Base-by-base conservation (phyloP, 2,329 filamentous ascomycete genomes). In the Zymoseptoria passerinii region DNA sequence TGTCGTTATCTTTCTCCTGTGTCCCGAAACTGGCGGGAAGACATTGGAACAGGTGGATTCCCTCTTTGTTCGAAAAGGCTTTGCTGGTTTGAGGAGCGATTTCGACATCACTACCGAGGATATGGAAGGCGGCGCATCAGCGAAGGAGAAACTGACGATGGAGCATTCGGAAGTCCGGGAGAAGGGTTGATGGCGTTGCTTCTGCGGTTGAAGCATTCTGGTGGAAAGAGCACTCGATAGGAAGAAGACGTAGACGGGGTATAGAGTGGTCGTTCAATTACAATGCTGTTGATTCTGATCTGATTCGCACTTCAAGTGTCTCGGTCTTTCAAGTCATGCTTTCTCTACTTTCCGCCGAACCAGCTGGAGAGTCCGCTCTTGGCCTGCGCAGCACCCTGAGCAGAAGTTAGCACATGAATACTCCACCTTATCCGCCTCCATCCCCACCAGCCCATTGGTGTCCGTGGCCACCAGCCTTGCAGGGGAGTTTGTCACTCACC, bases 321-420 rank as follows among this genome's bases (percentile, higher is more conserved):
- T 28, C 19, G 19, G 23, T 27, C 19, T 50, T 53, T 23, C 23
- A 23, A 23, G 27, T 48, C 4, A 29, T 54, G 28, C 9, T 35
- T 44, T 49, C 10, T 58, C 56, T 69, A 69, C 62, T 70, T 70
- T 49, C 81, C 81, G 58, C 90, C 87, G 70, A 96, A 95, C 92
- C 91, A 96, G 72, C 88, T 83, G 49, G 87, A 89, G 68, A 95
- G 75, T 63, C 88, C 87, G 68, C 85, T 83, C 84, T 96, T 96
- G 50, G 90, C 88, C 79, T 96, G 88, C 54, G 85, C 76, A 3
- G 90, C 84, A 65, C 85, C 85, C 65, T 89, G 79, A 50, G 53
- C 20, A 8, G 27, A 13, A 52, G 58, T 65, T 58, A 65, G 63
- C 60, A 52, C 10, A 28, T 18, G 19, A 27, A 52, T 54, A 28